Conservation (phyloP, 2,329 filamentous ascomycete species). For the Aspergillus aculeatus region DNA sequence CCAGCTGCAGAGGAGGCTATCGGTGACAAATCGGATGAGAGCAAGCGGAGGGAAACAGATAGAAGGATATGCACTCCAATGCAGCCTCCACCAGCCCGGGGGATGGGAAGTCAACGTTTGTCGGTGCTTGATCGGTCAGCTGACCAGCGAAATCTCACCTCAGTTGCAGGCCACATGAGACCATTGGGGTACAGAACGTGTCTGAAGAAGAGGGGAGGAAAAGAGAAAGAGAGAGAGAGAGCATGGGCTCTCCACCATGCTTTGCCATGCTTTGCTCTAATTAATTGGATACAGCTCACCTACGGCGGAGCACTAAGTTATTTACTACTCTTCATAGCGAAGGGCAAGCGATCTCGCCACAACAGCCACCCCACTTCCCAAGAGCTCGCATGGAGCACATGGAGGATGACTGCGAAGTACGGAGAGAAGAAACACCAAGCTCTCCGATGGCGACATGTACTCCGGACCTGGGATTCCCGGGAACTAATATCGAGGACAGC, state of each 20-base stretch:
- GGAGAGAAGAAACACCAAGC: background rate
- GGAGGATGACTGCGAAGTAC: background rate
- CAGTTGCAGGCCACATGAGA: background rate
- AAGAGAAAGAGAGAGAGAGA: too few species aligned
- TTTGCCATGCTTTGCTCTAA: background rate
- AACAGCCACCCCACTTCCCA: background rate
- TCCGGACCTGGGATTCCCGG: background rate
- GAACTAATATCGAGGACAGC: background rate
- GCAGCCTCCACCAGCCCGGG: background rate
- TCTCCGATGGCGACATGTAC: background rate
- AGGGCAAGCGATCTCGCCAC: background rate
- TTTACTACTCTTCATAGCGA: background rate
- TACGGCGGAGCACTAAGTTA: background rate
- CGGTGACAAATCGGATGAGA: background rate
- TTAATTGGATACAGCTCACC: background rate
- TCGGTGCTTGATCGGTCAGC: background rate
- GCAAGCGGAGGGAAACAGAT: background rate
- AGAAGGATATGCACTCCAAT: background rate
- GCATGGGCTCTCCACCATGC: background rate
- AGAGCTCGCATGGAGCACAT: background rate
- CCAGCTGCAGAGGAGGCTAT: conserved; percentile 8
- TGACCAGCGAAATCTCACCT: background rate
- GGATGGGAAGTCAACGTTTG: background rate
- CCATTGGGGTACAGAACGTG: background rate
- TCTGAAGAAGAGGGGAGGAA: background rate